These are phyloP conservation scores for Fusarium sacchari DNA, from an alignment of 2,329 filamentous ascomycete species.

Conservation along the genomic window DNA sequence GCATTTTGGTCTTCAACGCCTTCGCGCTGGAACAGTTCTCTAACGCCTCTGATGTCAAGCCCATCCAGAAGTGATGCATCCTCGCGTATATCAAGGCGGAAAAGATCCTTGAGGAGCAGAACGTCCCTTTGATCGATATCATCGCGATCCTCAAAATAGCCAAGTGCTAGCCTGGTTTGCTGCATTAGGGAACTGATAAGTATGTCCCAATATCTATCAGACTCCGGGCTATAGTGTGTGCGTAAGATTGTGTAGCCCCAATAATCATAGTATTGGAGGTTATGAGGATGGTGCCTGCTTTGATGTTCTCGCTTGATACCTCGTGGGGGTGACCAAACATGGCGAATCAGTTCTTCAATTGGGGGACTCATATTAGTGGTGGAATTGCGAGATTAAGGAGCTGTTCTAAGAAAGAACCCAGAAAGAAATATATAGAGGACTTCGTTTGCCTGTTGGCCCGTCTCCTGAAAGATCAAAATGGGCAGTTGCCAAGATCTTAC, in stretches of 20 bases:
- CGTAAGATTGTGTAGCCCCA: conserved; percentile 19
- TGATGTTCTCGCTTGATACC: not conserved
- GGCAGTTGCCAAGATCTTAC: not conserved
- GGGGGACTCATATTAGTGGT: not conserved
- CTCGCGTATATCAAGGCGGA: not conserved
- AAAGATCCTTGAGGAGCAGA: not conserved
- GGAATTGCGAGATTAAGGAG: too few species aligned
- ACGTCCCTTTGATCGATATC: not conserved
- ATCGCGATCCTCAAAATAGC: not conserved
- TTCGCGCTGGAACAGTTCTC: not conserved
- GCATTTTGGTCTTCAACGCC: not conserved
- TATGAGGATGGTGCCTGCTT: not conserved
- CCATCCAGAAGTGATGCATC: not conserved
- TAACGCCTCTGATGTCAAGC: not conserved
- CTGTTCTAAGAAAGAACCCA: not conserved
- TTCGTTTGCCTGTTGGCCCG: not conserved
- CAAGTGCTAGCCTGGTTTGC: not conserved
- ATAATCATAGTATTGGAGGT: not conserved
- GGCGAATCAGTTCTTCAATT: not conserved
- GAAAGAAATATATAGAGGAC: not conserved
- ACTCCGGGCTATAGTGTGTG: conserved; percentile 6
- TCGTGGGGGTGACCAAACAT: not conserved
- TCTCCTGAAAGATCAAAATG: not conserved
- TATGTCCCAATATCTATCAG: not conserved
- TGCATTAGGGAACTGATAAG: not conserved